phyloP scores from a whole-genome alignment of 331 rosid species.

The Phaseolus coccineus region DNA sequence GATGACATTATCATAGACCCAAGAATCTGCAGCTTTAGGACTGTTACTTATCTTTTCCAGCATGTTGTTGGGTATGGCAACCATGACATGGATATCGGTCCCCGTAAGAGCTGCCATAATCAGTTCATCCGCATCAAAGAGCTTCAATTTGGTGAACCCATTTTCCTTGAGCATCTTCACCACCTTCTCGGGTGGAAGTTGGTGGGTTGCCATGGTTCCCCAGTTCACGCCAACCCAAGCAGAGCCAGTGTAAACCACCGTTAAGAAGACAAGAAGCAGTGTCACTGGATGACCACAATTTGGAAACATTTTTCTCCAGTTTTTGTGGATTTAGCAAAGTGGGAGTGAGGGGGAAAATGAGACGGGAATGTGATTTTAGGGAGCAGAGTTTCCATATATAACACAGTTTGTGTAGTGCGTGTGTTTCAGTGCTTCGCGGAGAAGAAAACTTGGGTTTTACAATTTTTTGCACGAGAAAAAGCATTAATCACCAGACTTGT shows the following conservation, averaged over 20 bases:
- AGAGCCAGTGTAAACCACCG: conserved; percentile 28
- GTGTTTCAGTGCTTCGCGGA: conserved; percentile 46
- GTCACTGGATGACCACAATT: conserved; percentile 13
- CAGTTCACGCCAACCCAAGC: conserved; percentile 82
- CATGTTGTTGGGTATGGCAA: conserved; percentile 82
- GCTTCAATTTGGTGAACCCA: conserved; percentile 70
- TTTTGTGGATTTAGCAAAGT: neutral
- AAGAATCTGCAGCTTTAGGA: conserved; percentile 65
- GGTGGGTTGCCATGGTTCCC: conserved; percentile 83
- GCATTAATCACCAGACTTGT: no score
- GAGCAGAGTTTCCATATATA: conserved; percentile 28
- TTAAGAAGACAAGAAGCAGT: conserved; percentile 47
- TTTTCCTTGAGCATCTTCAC: conserved; percentile 75
- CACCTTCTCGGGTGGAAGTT: conserved; percentile 68
- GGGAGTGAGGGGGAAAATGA: neutral
- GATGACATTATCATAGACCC: conserved; percentile 82
- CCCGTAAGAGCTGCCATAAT: conserved; percentile 78
- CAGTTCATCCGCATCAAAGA: conserved; percentile 76
- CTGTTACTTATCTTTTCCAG: conserved; percentile 63
- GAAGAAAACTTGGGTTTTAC: conserved; percentile 15
- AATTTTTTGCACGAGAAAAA: no score
- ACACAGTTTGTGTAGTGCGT: neutral
- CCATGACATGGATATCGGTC: conserved; percentile 77
- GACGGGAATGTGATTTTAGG: conserved; percentile 24
- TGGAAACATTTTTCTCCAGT: conserved; percentile 35